A percentile compares a stretch with the other conserved stretches of the same genome.
Conservation (phyloP, 2,329 filamentous ascomycete species). For the Colletotrichum aenigma region DNA sequence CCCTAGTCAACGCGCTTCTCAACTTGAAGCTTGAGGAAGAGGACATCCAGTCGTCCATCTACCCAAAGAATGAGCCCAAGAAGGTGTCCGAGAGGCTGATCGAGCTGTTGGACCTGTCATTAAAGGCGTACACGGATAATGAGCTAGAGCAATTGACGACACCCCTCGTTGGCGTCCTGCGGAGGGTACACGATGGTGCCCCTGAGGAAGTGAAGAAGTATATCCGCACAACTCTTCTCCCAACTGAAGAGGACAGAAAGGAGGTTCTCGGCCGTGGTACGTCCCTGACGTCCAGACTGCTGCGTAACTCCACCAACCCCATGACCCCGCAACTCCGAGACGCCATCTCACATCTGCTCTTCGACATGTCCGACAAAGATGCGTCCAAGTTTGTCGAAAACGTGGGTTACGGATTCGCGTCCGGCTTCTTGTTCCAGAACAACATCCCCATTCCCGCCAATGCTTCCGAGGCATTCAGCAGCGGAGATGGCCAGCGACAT, state of each 20-base stretch:
- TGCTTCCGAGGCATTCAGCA: constrained; percentile 56
- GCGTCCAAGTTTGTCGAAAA: constrained; percentile 83
- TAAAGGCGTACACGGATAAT: constrained; percentile 65
- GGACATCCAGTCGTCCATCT: constrained; percentile 61
- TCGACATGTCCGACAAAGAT: constrained; percentile 84
- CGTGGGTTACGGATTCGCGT: constrained; percentile 92
- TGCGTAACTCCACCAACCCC: constrained; percentile 79
- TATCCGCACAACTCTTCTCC: constrained; percentile 74
- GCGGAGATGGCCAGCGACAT: constrained; percentile 35
- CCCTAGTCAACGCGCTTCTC: constrained; percentile 79
- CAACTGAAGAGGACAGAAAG: constrained; percentile 76
- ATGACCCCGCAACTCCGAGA: constrained; percentile 74
- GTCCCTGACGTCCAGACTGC: constrained; percentile 75
- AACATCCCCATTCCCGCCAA: constrained; percentile 78
- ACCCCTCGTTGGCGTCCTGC: constrained; percentile 76
- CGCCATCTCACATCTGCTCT: constrained; percentile 79
- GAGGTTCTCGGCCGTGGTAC: constrained; percentile 77
- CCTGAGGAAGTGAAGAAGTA: constrained; percentile 64
- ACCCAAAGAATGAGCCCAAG: constrained; percentile 66
- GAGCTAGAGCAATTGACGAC: constrained; percentile 76
- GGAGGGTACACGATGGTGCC: constrained; percentile 72
- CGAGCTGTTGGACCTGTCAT: constrained; percentile 70
- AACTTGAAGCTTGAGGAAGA: constrained; percentile 73
- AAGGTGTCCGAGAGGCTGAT: constrained; percentile 69
- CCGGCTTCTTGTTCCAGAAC: constrained; percentile 85